Evolutionary conservation across 305 asterid genomes (phyloP), one percentile per base, ranked within the genome.

Genomic region (Fraxinus albicans): DNA sequence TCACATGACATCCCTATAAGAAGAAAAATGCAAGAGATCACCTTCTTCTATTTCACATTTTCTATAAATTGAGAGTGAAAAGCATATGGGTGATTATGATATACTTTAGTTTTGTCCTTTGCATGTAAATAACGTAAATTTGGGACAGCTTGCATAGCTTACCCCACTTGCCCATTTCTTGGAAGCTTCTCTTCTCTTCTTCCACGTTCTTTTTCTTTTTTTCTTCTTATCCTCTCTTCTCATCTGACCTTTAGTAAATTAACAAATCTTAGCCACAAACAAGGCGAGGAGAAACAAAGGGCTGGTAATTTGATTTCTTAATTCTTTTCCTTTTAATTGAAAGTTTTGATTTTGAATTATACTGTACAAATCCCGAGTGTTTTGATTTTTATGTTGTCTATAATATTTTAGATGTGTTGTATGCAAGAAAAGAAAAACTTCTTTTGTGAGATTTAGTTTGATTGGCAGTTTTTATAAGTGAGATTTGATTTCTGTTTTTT

Each of bases 131-230:
- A 53, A 17, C 63, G 63, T 21, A 60, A 60, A 58, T 58, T 58
- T 19, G 4, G 3, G 67, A 6, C 65, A 6, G 67, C 67, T 35
- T 17, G 67, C 67, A 55, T n/a, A 55, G 25, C 7, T 55, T 55
- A 55, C 25, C 69, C 25, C 29, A 19, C 69, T 81, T 77, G 67
- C 88, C 81, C 82, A 76, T 75, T 87, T 85, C 87, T 73, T 84
- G n/a, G 87, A 80, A 83, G 78, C 86, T 84, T 85, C 86, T 73
- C 67, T 25, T 77, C 23, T 53, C 75, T 13, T 35, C 17, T 70
- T 31, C 40, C 8, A 35, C 82, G 38, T 50, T 74, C 84, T 81
- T 76, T 55, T 7, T 60, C 3, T 8, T 8, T 8, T 8, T 63
- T 63, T 63, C 73, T 63, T 23, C 73, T 23, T 63, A 63, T 63